phyloP scores from a whole-genome alignment of 345 rosid genomes.

The Carallia brachiata region DNA sequence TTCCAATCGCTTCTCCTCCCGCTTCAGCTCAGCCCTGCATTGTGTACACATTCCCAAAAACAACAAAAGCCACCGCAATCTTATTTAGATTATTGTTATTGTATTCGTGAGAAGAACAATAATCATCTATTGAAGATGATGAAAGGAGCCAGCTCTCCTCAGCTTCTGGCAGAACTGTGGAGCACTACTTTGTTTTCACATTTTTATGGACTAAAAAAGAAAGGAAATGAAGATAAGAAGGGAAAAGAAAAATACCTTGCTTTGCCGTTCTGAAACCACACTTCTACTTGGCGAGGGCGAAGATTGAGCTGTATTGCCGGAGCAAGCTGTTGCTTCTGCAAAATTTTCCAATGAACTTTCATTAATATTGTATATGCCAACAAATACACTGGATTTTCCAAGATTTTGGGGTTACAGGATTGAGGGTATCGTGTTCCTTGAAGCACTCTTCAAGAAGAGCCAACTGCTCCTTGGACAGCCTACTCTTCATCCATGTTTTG shows the following conservation, averaged over 20 bases:
- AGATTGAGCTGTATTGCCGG: slow-evolving; percentile 82
- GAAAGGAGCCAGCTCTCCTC: too few species aligned
- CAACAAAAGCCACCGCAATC: not conserved
- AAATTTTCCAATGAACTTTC: not conserved
- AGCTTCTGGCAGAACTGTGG: too few species aligned
- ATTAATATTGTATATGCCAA: not conserved
- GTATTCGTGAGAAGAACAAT: too few species aligned
- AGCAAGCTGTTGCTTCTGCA: slow-evolving; percentile 75
- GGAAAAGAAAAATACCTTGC: slow-evolving; percentile 56
- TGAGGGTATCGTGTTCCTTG: slow-evolving; percentile 79
- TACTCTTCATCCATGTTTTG: slow-evolving; percentile 76
- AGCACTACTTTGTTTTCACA: too few species aligned
- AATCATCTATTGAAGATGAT: too few species aligned
- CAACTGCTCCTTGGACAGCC: slow-evolving; percentile 85
- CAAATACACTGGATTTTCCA: not conserved
- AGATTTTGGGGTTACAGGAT: slow-evolving; percentile 55
- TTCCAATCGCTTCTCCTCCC: slow-evolving; percentile 91
- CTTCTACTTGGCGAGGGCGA: slow-evolving; percentile 93
- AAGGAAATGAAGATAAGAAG: not conserved
- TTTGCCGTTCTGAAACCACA: slow-evolving; percentile 94
- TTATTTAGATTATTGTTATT: too few species aligned
- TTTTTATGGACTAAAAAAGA: not conserved
- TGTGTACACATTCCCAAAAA: not conserved
- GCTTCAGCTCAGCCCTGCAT: slow-evolving; percentile 84
- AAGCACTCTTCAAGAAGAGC: slow-evolving; percentile 93